phyloP scores from a whole-genome alignment of 768 basidiomycete genomes.

The Dacryopinax primogenitus region DNA sequence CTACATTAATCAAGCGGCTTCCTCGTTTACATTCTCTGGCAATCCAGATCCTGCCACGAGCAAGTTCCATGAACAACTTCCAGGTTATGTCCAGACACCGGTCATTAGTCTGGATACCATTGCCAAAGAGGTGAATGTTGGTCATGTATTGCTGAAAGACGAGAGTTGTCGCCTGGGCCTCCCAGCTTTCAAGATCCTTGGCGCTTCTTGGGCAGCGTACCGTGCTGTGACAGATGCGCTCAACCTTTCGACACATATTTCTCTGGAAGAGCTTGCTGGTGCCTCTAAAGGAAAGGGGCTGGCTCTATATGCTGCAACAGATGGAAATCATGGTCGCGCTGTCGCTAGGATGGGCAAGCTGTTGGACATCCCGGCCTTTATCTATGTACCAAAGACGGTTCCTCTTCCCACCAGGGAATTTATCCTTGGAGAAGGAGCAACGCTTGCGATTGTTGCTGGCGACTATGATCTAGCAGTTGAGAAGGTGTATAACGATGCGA shows the following conservation, averaged over 20 bases:
- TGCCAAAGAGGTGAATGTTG: not conserved
- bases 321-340: constrained; percentile 13
- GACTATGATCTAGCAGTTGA: constrained; percentile 11
- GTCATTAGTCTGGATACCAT: not conserved
- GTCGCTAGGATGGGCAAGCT: constrained; percentile 11
- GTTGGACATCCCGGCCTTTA: not conserved
- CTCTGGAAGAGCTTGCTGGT: not conserved
- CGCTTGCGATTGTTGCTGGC: not conserved
- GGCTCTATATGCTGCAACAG: constrained; percentile 9
- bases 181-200: constrained; percentile 14
- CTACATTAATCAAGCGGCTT: not conserved
- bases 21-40: not conserved
- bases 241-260: not conserved
- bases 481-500: not conserved
- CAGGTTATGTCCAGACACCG: not conserved
- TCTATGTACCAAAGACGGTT: not conserved
- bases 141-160: constrained; percentile 8
- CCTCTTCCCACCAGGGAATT: not conserved
- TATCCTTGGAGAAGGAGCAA: constrained; percentile 7
- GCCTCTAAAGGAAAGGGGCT: not conserved
- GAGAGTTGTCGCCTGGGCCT: constrained; percentile 7
- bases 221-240: not conserved
- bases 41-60: not conserved
- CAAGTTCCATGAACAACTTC: not conserved
- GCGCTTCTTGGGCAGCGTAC: constrained; percentile 12